These are phyloP conservation scores for Thelephora terrestris DNA, from an alignment of 1,284 basidiomycete species.

Conservation along the genomic window DNA sequence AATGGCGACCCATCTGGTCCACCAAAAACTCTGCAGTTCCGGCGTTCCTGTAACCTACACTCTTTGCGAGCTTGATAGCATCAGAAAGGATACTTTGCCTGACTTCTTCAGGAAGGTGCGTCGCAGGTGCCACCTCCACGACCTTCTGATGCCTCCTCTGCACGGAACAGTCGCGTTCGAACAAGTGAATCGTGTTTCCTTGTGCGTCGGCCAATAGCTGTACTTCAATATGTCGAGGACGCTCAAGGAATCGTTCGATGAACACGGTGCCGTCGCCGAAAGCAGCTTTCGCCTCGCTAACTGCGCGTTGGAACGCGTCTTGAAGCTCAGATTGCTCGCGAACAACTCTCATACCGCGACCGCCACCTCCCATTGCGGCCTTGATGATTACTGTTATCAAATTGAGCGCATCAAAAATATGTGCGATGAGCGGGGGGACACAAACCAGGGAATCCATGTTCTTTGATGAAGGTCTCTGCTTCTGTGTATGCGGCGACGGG, in stretches of 20 bases:
- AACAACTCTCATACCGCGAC: slow-evolving; percentile 98
- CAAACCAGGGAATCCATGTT: slow-evolving; percentile 90
- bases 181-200: slow-evolving; percentile 94
- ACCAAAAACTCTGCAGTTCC: slow-evolving; percentile 97
- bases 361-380: slow-evolving; percentile 97
- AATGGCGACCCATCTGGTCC: slow-evolving; percentile 90
- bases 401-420: not conserved
- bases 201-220: slow-evolving; percentile 86
- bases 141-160: slow-evolving; percentile 98
- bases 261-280: slow-evolving; percentile 99
- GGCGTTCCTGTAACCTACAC: slow-evolving; percentile 92
- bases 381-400: slow-evolving; percentile 77
- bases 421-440: slow-evolving; percentile 3
- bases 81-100: slow-evolving; percentile 82
- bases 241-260: slow-evolving; percentile 95
- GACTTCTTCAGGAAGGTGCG: slow-evolving; percentile 85
- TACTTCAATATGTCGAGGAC: slow-evolving; percentile 95
- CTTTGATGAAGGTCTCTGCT: slow-evolving; percentile 83
- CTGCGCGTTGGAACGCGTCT: slow-evolving; percentile 86
- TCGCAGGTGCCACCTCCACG: slow-evolving; percentile 97
- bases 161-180: slow-evolving; percentile 98
- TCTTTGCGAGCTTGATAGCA: slow-evolving; percentile 91
- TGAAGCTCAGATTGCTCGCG: slow-evolving; percentile 88
- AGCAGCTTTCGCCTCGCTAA: slow-evolving; percentile 90
- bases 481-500: slow-evolving; percentile 80